Base-by-base conservation (phyloP, 1,284 basidiomycete genomes). In the Calocybe gambosa region DNA sequence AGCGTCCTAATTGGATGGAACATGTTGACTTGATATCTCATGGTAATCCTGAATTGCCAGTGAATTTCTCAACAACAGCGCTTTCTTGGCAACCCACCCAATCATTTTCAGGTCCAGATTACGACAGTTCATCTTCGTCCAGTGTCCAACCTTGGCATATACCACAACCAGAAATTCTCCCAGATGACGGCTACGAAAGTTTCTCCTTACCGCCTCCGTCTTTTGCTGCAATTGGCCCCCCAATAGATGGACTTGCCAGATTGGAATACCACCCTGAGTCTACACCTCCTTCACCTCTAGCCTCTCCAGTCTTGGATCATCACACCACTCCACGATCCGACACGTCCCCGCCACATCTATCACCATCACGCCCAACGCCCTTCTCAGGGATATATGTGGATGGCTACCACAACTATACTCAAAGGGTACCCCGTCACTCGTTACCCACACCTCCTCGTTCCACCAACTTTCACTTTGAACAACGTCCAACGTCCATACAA, bases 121-220 rank as follows among this genome's bases (percentile, higher is more conserved):
- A 19, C n/a, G 5, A n/a, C n/a, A n/a, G n/a, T n/a, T 12, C 16
- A 18, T 23, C 21, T 21, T 13, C 18, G 12, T 29, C 25, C 43
- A n/a, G 2, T 23, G 12, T 25, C 4, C 39, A 35, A 19, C 18
- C 46, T 34, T 42, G 43, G 37, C 33, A 43, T 41, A 34, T 45
- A 31, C 33, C 16, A 21, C 48, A 40, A 25, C 48, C 50, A 28
- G 40, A 43, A 23, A 50, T 50, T 18, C 44, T 48, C 10, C 40
- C 42, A 8, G 60, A 61, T 16, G 56, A 61, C 3, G 59, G 61
- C 18, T n/a, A n/a, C 13, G 58, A 63, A 18, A 55, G 64, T 43
- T 46, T 51, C 25, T 55, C 55, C 12, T 59, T 63, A 2, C 65
- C 70, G 2, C 74, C 73, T 10, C 73, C 74, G 3, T 64, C 69